A percentile compares a stretch with the other conserved stretches of the same genome.
Conservation (phyloP, 345 rosid genomes). For the Corchorus olitorius region DNA sequence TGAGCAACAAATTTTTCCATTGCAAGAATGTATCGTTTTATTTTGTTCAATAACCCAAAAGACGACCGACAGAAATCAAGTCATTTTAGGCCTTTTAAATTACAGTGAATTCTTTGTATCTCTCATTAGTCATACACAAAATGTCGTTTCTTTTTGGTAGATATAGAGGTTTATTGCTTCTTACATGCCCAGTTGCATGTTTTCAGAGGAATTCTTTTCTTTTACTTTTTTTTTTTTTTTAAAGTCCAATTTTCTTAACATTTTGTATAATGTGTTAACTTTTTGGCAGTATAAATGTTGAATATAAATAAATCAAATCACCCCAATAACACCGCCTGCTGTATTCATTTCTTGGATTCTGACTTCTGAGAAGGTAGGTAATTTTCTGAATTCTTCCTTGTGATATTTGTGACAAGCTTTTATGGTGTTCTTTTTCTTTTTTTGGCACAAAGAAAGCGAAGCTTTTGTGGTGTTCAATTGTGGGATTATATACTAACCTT, state of each 20-base stretch:
- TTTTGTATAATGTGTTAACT: not conserved
- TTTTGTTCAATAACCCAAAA: not conserved
- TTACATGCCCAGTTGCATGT: constrained; percentile 4
- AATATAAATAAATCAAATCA: constrained; percentile 20
- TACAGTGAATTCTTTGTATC: constrained; percentile 6
- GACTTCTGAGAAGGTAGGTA: not conserved
- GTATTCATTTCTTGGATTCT: not conserved
- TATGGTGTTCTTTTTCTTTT: too few species aligned
- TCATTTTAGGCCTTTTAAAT: not conserved
- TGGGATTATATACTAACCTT: too few species aligned
- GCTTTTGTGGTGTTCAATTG: too few species aligned
- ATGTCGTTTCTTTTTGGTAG: constrained; percentile 29
- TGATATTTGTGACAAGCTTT: too few species aligned
- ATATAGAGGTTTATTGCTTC: constrained; percentile 24
- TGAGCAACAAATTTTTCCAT: not conserved
- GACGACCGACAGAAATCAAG: not conserved
- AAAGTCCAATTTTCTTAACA: not conserved
- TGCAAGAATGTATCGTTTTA: not conserved
- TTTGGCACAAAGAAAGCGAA: too few species aligned
- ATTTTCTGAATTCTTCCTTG: not conserved
- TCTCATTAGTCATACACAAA: constrained; percentile 15
- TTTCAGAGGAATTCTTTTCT: not conserved
- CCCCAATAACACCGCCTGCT: constrained; percentile 1
- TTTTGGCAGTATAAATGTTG: constrained; percentile 22
- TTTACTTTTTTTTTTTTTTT: not conserved